Evolutionary conservation across 768 basidiomycete genomes (phyloP).

Genomic region (Podaxis sp.): DNA sequence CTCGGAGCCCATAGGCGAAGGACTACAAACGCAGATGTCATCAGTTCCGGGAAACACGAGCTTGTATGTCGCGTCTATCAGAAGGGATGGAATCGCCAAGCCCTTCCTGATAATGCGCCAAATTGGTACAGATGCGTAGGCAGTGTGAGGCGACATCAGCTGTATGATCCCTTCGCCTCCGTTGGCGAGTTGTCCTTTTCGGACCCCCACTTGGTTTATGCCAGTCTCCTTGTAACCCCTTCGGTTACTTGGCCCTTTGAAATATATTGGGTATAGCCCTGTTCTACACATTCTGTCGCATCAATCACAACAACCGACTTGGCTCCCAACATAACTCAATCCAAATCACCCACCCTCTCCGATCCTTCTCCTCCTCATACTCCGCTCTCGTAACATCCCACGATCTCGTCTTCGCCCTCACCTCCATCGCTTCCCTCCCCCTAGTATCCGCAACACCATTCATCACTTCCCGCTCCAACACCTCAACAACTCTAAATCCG

Average conservation of each 20-base stretch:
- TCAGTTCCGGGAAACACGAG: too few relatives aligned
- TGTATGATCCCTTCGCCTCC: too few relatives aligned
- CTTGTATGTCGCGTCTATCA: too few relatives aligned
- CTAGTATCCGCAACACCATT: neutral
- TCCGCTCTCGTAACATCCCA: constrained; percentile 53
- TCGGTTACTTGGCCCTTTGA: neutral
- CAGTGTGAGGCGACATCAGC: too few relatives aligned
- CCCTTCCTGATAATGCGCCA: too few relatives aligned
- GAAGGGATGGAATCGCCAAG: too few relatives aligned
- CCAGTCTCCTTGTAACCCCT: neutral
- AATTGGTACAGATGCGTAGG: too few relatives aligned
- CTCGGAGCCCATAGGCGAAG: too few relatives aligned
- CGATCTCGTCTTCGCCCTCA: constrained; percentile 25
- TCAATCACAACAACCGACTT: neutral
- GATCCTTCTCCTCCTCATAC: constrained; percentile 62
- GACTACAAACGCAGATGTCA: too few relatives aligned
- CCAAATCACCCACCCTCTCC: constrained; percentile 73
- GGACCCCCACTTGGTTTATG: neutral
- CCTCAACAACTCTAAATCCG: constrained; percentile 46
- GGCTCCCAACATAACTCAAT: constrained; percentile 38
- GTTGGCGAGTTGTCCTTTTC: too few relatives aligned
- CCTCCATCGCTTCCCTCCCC: constrained; percentile 21
- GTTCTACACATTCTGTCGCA: neutral
- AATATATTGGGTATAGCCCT: neutral
- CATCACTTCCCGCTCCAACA: constrained; percentile 46